Conservation (phyloP, 352 stramenopile genomes). For the Aphanomyces astaci region DNA sequence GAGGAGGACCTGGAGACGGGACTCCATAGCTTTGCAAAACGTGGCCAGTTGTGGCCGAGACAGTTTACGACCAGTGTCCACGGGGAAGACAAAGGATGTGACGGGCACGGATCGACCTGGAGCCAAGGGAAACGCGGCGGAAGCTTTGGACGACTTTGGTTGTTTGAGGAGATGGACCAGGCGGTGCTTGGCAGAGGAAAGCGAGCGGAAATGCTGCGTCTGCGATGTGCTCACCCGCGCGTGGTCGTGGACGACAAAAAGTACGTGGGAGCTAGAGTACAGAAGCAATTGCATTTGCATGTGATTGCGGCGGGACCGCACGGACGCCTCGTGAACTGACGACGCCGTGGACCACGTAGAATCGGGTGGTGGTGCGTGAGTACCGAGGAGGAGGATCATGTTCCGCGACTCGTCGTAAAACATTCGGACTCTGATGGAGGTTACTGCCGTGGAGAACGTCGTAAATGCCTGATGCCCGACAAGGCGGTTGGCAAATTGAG, state of each 20-base stretch:
- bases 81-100: not conserved
- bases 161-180: not conserved
- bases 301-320: not conserved
- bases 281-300: conserved; percentile 7
- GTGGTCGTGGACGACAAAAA: conserved; percentile 12
- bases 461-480: not conserved
- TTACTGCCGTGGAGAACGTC: not conserved
- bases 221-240: conserved; percentile 10
- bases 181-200: conserved; percentile 7
- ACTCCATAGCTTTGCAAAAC: conserved; percentile 19
- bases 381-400: conserved; percentile 1
- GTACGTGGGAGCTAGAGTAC: conserved; percentile 9
- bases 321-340: not conserved
- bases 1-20: not conserved
- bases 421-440: not conserved
- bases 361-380: too few relatives aligned
- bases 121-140: not conserved
- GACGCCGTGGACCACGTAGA: not conserved
- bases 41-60: not conserved
- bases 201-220: conserved; percentile 1
- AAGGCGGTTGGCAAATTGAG: conserved; percentile 8
- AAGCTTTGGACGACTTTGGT: not conserved
- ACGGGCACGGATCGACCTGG: conserved; percentile 9
- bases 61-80: not conserved
- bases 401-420: conserved; percentile 5